phyloP scores from a whole-genome alignment of 139 green algal genomes.

The Pycnococcus provasolii region DNA sequence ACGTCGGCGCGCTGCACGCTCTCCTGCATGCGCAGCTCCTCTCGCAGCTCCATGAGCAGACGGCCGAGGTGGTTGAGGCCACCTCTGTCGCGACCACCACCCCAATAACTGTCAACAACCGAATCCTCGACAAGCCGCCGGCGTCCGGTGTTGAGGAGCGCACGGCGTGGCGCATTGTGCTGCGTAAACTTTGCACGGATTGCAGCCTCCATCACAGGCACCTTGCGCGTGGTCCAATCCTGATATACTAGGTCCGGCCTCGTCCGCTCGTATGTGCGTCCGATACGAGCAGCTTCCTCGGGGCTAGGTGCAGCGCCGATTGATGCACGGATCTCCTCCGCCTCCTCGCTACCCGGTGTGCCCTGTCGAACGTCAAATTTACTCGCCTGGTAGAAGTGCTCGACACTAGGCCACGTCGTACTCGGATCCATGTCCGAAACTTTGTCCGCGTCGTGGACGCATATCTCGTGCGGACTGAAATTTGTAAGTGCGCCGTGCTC shows the following conservation, averaged over 20 bases:
- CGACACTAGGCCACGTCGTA: slow-evolving; percentile 53
- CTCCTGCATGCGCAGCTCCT: slow-evolving; percentile 36
- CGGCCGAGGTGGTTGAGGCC: slow-evolving; percentile 76
- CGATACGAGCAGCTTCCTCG: slow-evolving; percentile 78
- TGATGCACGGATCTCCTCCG: slow-evolving; percentile 48
- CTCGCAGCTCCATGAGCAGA: slow-evolving; percentile 71
- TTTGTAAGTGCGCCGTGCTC: slow-evolving; percentile 78
- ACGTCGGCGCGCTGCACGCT: background rate
- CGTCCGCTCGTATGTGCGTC: slow-evolving; percentile 48
- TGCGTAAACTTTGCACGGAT: slow-evolving; percentile 69
- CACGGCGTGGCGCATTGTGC: slow-evolving; percentile 48
- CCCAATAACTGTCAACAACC: slow-evolving; percentile 83
- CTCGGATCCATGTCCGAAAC: too few relatives aligned
- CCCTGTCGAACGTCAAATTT: background rate
- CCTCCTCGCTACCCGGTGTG: slow-evolving; percentile 33
- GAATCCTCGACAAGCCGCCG: slow-evolving; percentile 55
- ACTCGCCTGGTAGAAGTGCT: slow-evolving; percentile 76
- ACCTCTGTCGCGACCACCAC: slow-evolving; percentile 58
- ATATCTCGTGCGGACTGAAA: slow-evolving; percentile 70
- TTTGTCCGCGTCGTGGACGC: too few relatives aligned
- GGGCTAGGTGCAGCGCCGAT: slow-evolving; percentile 42
- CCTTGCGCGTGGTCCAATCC: slow-evolving; percentile 69
- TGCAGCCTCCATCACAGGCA: slow-evolving; percentile 68
- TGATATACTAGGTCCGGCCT: slow-evolving; percentile 57
- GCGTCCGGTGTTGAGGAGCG: slow-evolving; percentile 64